Evolutionary conservation across 345 rosid species (phyloP).

Genomic region (Eucalyptus microcorys): DNA sequence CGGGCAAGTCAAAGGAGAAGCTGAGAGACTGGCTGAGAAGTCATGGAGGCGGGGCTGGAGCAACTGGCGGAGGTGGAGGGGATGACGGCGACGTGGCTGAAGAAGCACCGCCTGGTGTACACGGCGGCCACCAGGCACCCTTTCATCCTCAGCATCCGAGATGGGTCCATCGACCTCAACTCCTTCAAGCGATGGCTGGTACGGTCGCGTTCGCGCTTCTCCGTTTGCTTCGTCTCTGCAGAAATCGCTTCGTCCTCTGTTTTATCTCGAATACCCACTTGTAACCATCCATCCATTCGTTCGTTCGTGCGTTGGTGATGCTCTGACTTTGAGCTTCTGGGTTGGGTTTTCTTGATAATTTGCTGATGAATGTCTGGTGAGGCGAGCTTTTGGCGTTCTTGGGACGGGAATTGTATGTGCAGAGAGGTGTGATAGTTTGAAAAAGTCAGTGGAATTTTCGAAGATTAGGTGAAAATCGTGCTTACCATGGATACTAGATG

Average conservation of each 20-base stretch:
- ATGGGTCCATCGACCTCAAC: conserved; percentile 55
- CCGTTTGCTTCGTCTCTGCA: background rate
- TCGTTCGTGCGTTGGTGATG: background rate
- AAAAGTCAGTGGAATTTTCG: background rate
- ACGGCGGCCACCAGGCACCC: conserved; percentile 62
- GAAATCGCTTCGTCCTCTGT: background rate
- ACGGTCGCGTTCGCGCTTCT: background rate
- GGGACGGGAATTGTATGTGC: background rate
- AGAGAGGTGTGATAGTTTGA: background rate
- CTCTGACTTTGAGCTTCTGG: background rate
- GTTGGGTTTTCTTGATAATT: background rate
- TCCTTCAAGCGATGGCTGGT: conserved; percentile 86
- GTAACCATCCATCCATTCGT: fast-evolving
- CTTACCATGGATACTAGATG: background rate
- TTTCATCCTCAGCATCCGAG: conserved; percentile 54
- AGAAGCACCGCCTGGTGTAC: conserved; percentile 43
- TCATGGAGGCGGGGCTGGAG: conserved; percentile 5
- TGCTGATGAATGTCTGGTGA: background rate
- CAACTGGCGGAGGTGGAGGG: conserved; percentile 11
- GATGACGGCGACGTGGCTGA: conserved; percentile 50
- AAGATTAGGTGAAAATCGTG: background rate
- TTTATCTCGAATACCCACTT: background rate
- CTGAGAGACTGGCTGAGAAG: background rate
- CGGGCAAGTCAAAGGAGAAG: background rate
- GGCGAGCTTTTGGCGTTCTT: background rate